Base-by-base conservation (phyloP, 2,329 filamentous ascomycete species). In the Fusarium domesticum region DNA sequence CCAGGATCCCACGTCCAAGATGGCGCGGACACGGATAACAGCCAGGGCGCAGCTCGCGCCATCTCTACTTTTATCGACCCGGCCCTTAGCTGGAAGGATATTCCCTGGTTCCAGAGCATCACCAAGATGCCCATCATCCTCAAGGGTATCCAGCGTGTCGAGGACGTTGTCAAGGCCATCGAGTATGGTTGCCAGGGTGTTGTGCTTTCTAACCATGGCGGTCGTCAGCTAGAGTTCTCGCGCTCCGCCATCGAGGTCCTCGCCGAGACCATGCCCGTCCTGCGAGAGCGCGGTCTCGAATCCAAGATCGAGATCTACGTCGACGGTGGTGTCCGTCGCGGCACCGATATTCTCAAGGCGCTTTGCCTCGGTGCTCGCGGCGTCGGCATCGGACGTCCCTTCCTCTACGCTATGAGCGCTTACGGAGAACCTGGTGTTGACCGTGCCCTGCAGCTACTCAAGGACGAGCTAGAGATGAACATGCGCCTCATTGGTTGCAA, bases 381-480 rank as follows among this genome's bases (percentile, higher is more conserved):
- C 30, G 91, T 97, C 1, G 93, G 93, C 32, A 96, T 98, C 58
- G 93, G 93, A 4, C 77, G 93, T 5, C 93, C 93, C 18, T 97
- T 98, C 75, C 70, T 98, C 48, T 98, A 91, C 64, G 92, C 93
- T 61, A 97, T 98, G 92, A 87, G 85, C 51, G 83, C 89, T 8
- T 97, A 97, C 61, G 93, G 93, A 2, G 71, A 89, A 47, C 76
- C 84, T 3, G 93, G 93, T 52, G 92, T 97, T 16, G 88, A 95
- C 62, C 80, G 89, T 25, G 93, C 93, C 23, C 96, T 97, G 86
- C 86, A 90, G 68, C 72, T 96, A 46, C 77, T 96, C 57, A 90
- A 88, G 72, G 93, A 97, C 62, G 93, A 98, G 77, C 88, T 98
- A 81, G 90, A 95, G 73, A 97, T 97, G 92, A 93, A 92, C 63